Evolutionary conservation across 164 flowering plant genomes (phyloP), one percentile per base, ranked within the genome.

Genomic region (Nymphaea colorata): DNA sequence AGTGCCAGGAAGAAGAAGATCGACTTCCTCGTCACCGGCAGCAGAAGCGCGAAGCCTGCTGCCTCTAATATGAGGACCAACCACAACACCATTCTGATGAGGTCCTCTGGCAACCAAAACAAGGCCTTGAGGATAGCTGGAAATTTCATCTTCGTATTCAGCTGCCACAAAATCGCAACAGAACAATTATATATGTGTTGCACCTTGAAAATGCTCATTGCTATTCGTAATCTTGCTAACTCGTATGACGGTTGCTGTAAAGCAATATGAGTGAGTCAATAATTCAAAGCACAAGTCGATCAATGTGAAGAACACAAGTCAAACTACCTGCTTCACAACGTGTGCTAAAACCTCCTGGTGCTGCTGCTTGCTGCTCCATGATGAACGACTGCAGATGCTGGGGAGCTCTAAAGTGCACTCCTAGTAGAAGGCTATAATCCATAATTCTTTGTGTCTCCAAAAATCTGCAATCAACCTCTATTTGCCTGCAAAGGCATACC

Each of bases 351-450:
- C 87, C 96, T 72, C 90, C 96, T 11, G 76, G 73, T 3, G 73
- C 64, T n/a, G 69, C 41, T 69, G 73, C 79, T 68, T 69, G 80
- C 43, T 75, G 80, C 61, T 68, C 65, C 43, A 88, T 74, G 74
- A 77, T 69, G 16, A 79, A 73, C 63, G 99, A 74, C 62, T 72
- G 78, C 67, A 91, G 70, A 73, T 88, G 89, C 42, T 83, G 96
- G 3, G 99, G 99, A 6, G 98, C 99, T 76, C 99, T 85, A 79
- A 86, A 92, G 79, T 95, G 99, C 69, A 95, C 98, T 70, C 99
- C 99, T 57, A 95, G 75, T 72, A 95, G 74, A 68, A 95, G 96
- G 78, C 99, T 95, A 80, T 95, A 95, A 82, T 95, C 99, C 99
- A 95, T 95, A 43, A 95, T 95, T 65, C 78, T 68, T 66, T 92